These are phyloP conservation scores for Capsicum chinense DNA, from an alignment of 257 asterid genomes.

Conservation along the genomic window DNA sequence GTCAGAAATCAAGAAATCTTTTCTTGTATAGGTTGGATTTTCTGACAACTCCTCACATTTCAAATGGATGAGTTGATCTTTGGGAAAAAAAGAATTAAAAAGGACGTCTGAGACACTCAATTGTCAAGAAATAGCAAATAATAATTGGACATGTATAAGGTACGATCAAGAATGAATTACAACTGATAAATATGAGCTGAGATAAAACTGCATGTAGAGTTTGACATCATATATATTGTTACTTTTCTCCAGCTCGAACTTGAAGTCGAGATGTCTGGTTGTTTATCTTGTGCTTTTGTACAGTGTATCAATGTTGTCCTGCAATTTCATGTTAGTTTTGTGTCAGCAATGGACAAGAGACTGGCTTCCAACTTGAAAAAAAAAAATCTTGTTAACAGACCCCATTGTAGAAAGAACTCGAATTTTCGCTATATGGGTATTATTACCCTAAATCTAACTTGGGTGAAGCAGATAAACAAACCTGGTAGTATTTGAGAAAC, in stretches of 20 bases:
- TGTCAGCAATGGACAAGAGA: slow-evolving; percentile 28
- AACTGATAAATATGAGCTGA: background rate
- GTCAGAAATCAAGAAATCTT: background rate
- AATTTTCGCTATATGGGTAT: background rate
- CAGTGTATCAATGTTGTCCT: slow-evolving; percentile 61
- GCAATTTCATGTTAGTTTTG: slow-evolving; percentile 40
- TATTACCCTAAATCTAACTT: background rate
- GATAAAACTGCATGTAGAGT: background rate
- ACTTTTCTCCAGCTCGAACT: slow-evolving; percentile 10
- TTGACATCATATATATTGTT: background rate
- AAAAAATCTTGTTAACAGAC: background rate
- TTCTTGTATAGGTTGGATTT: background rate
- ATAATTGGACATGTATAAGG: background rate
- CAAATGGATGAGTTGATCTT: background rate
- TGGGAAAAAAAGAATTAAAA: background rate
- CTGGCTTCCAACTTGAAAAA: background rate
- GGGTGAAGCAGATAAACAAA: slow-evolving; percentile 33
- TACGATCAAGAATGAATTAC: background rate
- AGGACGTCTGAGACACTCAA: background rate
- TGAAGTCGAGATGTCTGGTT: slow-evolving; percentile 21
- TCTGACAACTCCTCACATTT: background rate
- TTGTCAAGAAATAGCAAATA: background rate
- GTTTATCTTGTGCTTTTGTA: slow-evolving; percentile 57
- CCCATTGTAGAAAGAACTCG: background rate
- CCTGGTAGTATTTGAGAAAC: slow-evolving; percentile 70